Conservation (phyloP, 1,139 yeast genomes). For the Chernovozyma aurita region DNA sequence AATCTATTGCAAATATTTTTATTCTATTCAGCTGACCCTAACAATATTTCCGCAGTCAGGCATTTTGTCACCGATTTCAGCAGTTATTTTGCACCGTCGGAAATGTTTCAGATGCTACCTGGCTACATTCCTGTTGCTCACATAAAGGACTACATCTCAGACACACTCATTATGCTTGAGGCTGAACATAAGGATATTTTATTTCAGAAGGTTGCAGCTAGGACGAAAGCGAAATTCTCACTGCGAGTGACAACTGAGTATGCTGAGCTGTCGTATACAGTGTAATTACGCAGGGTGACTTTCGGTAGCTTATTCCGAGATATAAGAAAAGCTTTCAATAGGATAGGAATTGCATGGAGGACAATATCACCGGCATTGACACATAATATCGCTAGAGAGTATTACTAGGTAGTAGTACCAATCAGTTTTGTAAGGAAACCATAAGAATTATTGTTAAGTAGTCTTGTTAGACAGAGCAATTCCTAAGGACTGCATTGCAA, state of each 20-base stretch:
- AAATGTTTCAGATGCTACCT: slow-evolving; percentile 29
- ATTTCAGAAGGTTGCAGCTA: slow-evolving; percentile 25
- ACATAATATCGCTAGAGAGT: too few relatives aligned
- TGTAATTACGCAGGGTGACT: too few relatives aligned
- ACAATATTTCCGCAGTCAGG: slow-evolving; percentile 17
- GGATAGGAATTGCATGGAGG: too few relatives aligned
- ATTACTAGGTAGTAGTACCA: too few relatives aligned
- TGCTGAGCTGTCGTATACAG: background rate
- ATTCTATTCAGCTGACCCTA: background rate
- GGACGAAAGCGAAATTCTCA: slow-evolving; percentile 21
- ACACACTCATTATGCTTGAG: slow-evolving; percentile 19
- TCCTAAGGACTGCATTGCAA: too few relatives aligned
- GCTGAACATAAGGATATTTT: slow-evolving; percentile 15
- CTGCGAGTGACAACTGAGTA: background rate
- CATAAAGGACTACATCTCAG: slow-evolving; percentile 24
- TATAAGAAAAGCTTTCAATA: too few relatives aligned
- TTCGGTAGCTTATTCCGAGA: too few relatives aligned
- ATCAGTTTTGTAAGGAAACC: too few relatives aligned
- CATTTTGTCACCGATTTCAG: slow-evolving; percentile 30
- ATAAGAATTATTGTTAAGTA: too few relatives aligned
- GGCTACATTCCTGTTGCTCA: slow-evolving; percentile 27
- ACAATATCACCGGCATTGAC: too few relatives aligned
- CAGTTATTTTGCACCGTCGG: slow-evolving; percentile 18
- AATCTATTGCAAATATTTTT: background rate
- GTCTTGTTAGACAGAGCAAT: too few relatives aligned